Base-by-base conservation (phyloP, 108 stramenopile genomes). In the Cyclostephanos tholiformis region DNA sequence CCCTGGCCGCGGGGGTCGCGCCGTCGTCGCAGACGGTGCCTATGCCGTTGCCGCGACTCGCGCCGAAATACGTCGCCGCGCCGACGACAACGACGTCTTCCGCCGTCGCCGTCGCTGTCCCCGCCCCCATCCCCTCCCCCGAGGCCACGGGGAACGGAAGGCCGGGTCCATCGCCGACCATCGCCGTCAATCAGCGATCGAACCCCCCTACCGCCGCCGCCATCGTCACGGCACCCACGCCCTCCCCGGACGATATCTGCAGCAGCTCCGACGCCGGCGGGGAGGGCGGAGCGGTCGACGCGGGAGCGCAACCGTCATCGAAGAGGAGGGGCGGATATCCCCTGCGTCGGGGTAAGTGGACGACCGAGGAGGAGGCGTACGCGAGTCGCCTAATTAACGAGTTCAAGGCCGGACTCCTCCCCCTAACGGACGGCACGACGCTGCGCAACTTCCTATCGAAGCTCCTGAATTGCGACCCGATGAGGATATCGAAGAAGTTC, bases 401-500 rank as follows among this genome's bases (percentile, higher is more conserved):
- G 66, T 99, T 99, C 84, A 95, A 97, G 66, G 79, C 86, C 8
- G 99, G 99, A 30, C 63, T 97, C 6, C 82, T 99, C 29, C 93
- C 90, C 17, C 63, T 96, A 27, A 95, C 96, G n/a, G 94, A 97
- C 72, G 99, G 99, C 10, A 98, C 97, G 2, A 99, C 98, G 1
- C 82, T 99, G 36, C 93, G 98, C 25, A 95, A 94, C 23, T 98
- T 95, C 75, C 87, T 99, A 6, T 86, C 91, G 56, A 96, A 97
- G 71, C 77, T 97, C 62, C 84, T 99, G 41, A 92, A 98, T 79
- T 99, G 99, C 65, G 97, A 97, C 72, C 98, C 99, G 22, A 99
- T 99, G 99, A 76, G 99, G 8, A 99, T 99, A 46, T 97, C 97
- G 1, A 99, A 99, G 80, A 99, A 99, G 81, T 99, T 97, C 74